Conservation (phyloP, 2,329 filamentous ascomycete genomes). For the Rasamsonia emersonii region DNA sequence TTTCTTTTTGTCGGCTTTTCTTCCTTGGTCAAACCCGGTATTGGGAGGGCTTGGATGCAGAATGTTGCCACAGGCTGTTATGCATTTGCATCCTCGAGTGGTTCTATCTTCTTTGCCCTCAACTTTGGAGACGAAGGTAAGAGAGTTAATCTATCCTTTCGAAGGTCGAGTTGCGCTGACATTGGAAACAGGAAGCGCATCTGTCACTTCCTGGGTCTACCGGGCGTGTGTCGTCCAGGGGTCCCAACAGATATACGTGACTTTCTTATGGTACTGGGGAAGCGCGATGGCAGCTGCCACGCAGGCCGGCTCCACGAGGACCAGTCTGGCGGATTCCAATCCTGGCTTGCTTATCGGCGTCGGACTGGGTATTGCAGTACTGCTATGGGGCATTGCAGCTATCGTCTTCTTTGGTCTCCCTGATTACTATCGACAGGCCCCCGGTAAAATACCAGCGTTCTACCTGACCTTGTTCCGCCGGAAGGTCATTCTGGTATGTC, state of each 20-base stretch:
- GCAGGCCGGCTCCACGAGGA: slow-evolving; percentile 4
- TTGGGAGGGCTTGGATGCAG: slow-evolving; percentile 41
- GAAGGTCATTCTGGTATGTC: slow-evolving; percentile 35
- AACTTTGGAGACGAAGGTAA: slow-evolving; percentile 52
- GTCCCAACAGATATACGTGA: slow-evolving; percentile 53
- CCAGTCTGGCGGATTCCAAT: slow-evolving; percentile 10
- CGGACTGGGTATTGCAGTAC: slow-evolving; percentile 40
- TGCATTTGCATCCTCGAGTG: slow-evolving; percentile 48
- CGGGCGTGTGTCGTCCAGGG: slow-evolving; percentile 54
- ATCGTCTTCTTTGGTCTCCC: slow-evolving; percentile 47
- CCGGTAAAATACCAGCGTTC: slow-evolving; percentile 50
- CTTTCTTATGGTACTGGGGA: slow-evolving; percentile 56
- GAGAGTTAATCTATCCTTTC: not conserved
- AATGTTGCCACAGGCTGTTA: slow-evolving; percentile 51
- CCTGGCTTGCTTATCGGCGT: slow-evolving; percentile 11
- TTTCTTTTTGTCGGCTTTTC: slow-evolving; percentile 33
- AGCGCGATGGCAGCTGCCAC: slow-evolving; percentile 21
- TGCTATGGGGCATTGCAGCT: slow-evolving; percentile 43
- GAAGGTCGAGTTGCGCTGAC: too few relatives aligned
- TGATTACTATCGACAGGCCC: slow-evolving; percentile 50
- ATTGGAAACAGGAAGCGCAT: slow-evolving; percentile 39
- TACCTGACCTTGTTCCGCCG: slow-evolving; percentile 47
- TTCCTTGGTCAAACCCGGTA: slow-evolving; percentile 33
- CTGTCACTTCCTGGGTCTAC: slow-evolving; percentile 52
- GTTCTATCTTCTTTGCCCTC: slow-evolving; percentile 52